Conservation (phyloP, 2,329 filamentous ascomycete genomes). For the Cladosporium sp. region DNA sequence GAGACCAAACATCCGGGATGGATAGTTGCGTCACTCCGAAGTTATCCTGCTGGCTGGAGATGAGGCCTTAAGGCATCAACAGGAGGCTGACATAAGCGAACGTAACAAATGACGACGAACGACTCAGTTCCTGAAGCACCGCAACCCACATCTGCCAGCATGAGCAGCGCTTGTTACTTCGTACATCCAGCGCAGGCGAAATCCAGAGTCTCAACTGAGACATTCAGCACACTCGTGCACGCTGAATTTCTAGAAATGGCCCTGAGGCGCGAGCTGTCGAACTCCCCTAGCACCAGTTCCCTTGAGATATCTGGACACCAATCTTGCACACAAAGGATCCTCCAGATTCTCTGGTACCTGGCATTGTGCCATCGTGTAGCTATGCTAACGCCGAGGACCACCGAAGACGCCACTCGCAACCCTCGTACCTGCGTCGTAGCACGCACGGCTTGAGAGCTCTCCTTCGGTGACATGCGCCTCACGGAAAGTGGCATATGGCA, state of each 20-base stretch:
- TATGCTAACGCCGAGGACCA: background rate
- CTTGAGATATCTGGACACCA: background rate
- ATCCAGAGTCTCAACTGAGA: background rate
- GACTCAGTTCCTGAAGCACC: background rate
- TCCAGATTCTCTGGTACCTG: background rate
- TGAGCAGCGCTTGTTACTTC: background rate
- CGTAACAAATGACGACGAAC: background rate
- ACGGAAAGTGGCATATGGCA: background rate
- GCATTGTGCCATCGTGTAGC: background rate
- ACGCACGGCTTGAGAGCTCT: background rate
- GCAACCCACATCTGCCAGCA: background rate
- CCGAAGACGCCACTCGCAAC: constrained; percentile 3
- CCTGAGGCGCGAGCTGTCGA: background rate
- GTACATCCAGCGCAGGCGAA: background rate
- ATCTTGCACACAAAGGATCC: constrained; percentile 1
- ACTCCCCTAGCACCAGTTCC: background rate
- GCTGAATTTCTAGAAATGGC: background rate
- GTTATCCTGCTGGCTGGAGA: background rate
- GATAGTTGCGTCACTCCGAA: background rate
- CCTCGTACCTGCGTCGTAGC: constrained; percentile 16
- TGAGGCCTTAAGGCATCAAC: background rate
- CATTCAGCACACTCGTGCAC: background rate
- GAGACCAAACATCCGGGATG: background rate
- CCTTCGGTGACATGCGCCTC: background rate
- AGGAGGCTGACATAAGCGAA: background rate